Evolutionary conservation across 805 yeast species (phyloP).

Genomic region (Aciculoconidium aculeatum): DNA sequence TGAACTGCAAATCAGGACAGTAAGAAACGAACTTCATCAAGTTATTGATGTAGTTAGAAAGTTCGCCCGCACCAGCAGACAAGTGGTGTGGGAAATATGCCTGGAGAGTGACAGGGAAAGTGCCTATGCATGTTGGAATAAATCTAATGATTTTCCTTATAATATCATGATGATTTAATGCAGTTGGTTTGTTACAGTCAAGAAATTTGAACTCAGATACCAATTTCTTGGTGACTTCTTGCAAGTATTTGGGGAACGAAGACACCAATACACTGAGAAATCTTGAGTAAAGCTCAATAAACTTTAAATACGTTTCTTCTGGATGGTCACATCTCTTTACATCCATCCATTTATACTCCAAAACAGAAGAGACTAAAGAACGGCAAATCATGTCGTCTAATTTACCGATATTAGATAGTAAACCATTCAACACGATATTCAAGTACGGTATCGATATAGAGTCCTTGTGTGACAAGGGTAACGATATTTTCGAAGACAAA

Average conservation of each 20-base stretch:
- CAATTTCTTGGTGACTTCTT: slow-evolving; percentile 69
- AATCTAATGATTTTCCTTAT: slow-evolving; percentile 58
- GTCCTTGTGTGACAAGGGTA: slow-evolving; percentile 49
- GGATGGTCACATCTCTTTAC: slow-evolving; percentile 7
- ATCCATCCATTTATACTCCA: slow-evolving; percentile 62
- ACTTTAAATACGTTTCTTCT: slow-evolving; percentile 15
- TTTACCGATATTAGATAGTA: slow-evolving; percentile 61
- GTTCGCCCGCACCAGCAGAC: slow-evolving; percentile 46
- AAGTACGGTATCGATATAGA: slow-evolving; percentile 50
- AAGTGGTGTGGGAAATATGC: slow-evolving; percentile 73
- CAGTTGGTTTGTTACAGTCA: slow-evolving; percentile 10
- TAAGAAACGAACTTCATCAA: slow-evolving; percentile 55
- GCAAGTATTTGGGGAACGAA: slow-evolving; percentile 85
- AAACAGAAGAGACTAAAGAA: slow-evolving; percentile 53
- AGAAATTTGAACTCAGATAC: slow-evolving; percentile 48
- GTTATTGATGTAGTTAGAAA: slow-evolving; percentile 63
- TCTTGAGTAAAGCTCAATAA: slow-evolving; percentile 54
- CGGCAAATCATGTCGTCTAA: slow-evolving; percentile 54
- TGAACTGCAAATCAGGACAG: slow-evolving; percentile 68
- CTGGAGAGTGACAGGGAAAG: slow-evolving; percentile 53
- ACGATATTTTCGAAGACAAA: slow-evolving; percentile 52
- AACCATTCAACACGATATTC: slow-evolving; percentile 46
- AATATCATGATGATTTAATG: slow-evolving; percentile 50
- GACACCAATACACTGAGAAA: slow-evolving; percentile 77
- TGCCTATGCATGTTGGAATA: slow-evolving; percentile 75